Evolutionary conservation across 2,329 filamentous ascomycete genomes (phyloP).

Genomic region (Thermothelomyces thermophilus): DNA sequence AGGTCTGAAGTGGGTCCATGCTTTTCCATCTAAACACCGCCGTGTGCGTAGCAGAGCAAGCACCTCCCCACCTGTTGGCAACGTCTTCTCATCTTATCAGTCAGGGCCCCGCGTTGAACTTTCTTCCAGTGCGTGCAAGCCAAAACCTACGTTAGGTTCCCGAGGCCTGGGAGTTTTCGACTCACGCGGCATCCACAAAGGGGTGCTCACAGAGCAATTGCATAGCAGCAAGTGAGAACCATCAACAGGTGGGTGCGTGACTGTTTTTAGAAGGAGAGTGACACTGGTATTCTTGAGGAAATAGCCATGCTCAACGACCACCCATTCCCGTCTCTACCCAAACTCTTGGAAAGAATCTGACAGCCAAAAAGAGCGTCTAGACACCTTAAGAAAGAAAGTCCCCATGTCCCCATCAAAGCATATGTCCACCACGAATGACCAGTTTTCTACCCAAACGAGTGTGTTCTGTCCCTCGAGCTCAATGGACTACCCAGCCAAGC

Average conservation of each 20-base stretch:
- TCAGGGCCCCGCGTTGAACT: background rate
- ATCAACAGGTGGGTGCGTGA: no score
- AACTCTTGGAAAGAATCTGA: slow-evolving; percentile 2
- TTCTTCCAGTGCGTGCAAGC: no score
- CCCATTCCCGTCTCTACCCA: slow-evolving; percentile 8
- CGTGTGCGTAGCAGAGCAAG: no score
- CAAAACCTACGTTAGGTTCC: no score
- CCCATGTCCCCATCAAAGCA: background rate
- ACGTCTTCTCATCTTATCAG: background rate
- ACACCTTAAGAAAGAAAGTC: slow-evolving; percentile 5
- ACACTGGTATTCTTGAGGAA: slow-evolving; percentile 12
- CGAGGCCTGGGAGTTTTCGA: no score
- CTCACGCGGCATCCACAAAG: no score
- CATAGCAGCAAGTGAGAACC: no score
- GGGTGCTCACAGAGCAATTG: no score
- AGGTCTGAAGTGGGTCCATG: no score
- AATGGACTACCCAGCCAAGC: no score
- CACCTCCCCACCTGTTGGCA: background rate
- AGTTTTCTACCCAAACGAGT: background rate
- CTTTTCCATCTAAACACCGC: no score
- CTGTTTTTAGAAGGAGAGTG: background rate
- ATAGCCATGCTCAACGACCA: slow-evolving; percentile 14
- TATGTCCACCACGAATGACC: slow-evolving; percentile 6
- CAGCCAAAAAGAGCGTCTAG: slow-evolving; percentile 15
- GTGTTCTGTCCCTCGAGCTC: background rate